Evolutionary conservation across 2,329 filamentous ascomycete genomes (phyloP).

Genomic region (Trichoderma aggressivum): DNA sequence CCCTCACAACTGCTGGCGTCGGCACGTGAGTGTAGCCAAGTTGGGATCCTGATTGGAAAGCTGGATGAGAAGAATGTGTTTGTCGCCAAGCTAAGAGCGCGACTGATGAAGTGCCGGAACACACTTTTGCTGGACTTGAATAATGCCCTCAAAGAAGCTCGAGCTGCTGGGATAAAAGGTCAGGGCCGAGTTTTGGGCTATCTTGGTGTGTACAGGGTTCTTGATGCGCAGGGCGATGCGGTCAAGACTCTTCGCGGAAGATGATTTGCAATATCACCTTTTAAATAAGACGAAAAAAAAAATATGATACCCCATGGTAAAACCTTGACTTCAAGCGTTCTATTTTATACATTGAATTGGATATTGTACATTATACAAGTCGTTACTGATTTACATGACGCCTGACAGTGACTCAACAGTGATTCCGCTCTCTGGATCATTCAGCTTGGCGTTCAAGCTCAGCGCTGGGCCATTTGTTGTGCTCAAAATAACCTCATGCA

Average conservation of each 20-base stretch:
- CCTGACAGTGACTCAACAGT: slow-evolving; percentile 51
- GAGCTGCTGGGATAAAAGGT: slow-evolving; percentile 41
- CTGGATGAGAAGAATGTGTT: slow-evolving; percentile 49
- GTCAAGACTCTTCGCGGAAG: slow-evolving; percentile 46
- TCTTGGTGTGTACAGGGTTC: slow-evolving; percentile 50
- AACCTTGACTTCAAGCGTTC: slow-evolving; percentile 13
- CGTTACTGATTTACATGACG: slow-evolving; percentile 45
- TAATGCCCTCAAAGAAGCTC: slow-evolving; percentile 46
- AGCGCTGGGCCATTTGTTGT: slow-evolving; percentile 85
- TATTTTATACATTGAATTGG: slow-evolving; percentile 22
- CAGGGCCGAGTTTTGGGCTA: slow-evolving; percentile 49
- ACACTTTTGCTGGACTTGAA: slow-evolving; percentile 55
- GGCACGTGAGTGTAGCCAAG: slow-evolving; percentile 44
- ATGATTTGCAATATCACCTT: slow-evolving; percentile 13
- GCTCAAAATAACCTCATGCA: slow-evolving; percentile 70
- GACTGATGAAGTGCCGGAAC: slow-evolving; percentile 51
- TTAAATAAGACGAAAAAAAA: not conserved
- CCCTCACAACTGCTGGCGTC: slow-evolving; percentile 45
- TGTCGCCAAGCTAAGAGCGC: slow-evolving; percentile 50
- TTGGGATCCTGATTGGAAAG: slow-evolving; percentile 41
- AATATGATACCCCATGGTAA: slow-evolving; percentile 29
- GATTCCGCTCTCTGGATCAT: slow-evolving; percentile 55
- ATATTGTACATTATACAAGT: slow-evolving; percentile 38
- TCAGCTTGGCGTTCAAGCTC: slow-evolving; percentile 78
- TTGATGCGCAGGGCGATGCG: slow-evolving; percentile 52